Base-by-base conservation (phyloP, 345 rosid species). In the Rhodamnia rubescens region DNA sequence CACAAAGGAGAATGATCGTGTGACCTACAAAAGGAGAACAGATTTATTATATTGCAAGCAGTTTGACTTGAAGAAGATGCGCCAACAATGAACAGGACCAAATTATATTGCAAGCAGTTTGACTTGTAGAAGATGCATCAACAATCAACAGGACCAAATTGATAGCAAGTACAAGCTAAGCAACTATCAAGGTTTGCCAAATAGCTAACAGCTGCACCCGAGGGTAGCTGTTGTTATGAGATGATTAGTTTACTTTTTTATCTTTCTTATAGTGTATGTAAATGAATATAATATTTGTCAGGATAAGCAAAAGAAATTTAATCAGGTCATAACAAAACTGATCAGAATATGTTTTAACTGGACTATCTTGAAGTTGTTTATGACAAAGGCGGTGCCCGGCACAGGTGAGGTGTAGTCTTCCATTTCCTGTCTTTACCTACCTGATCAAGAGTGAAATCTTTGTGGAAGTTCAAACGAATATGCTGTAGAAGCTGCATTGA, bases 391-490 rank as follows among this genome's bases (percentile, higher is more conserved):
- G 83, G 83, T 51, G 83, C 40, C 57, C 2, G 7, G 78, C 78
- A 69, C 78, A 69, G 78, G 26, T 69, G 78, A 69, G 78, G 47
- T 69, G 78, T 22, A 36, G 47, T 69, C 78, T 36, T 36, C 58
- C 32, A 44, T 84, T 61, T 44, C 80, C 32, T 21, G 52, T 61
- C 51, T n/a, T 50, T 8, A 78, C 84, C 29, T 91, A 97, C 99
- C 98, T 95, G 96, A 83, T 96, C 98, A 82, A 90, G 86, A 69
- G 95, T 90, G 87, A 97, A 87, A 92, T 97, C 98, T 49, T 90
- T 88, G 78, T 92, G 94, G 87, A 90, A 96, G 85, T 92, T 93
- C 90, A 92, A 89, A 83, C 93, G 91, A 90, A 92, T 88, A 82
- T 89, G 92, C 83, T 89, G 94, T 90, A 95, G 82, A 82, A 93